Percentiles rank a stretch among this genome's conserved stretches.
Evolutionary conservation across 2,329 filamentous ascomycete species (phyloP).

Genomic region (Botrytis byssoidea): DNA sequence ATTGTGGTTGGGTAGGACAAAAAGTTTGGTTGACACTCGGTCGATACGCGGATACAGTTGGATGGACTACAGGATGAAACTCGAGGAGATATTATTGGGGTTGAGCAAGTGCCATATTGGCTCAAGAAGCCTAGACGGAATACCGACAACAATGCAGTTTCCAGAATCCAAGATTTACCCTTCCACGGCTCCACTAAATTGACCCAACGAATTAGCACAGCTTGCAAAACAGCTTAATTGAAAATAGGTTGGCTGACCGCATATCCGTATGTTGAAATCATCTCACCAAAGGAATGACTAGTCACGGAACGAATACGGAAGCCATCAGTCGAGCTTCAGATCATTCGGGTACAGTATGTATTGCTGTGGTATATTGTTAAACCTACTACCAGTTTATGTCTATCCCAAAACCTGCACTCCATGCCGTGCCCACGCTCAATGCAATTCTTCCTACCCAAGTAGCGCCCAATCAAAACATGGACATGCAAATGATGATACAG

Average conservation of each 20-base stretch:
- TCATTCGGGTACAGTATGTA: background rate
- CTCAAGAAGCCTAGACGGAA: background rate
- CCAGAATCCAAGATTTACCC: background rate
- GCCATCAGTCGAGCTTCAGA: background rate
- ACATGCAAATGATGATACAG: background rate
- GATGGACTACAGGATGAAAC: background rate
- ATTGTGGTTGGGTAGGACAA: background rate
- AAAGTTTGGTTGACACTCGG: background rate
- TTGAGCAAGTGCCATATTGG: background rate
- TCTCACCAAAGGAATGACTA: background rate
- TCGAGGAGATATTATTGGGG: background rate
- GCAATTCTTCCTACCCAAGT: background rate
- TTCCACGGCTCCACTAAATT: background rate
- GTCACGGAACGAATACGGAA: background rate
- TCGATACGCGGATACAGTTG: background rate
- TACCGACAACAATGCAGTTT: background rate
- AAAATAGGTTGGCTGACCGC: too few relatives aligned
- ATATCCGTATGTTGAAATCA: background rate
- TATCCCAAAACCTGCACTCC: conserved; percentile 1
- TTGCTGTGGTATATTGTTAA: background rate
- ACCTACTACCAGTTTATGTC: background rate
- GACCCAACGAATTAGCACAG: background rate
- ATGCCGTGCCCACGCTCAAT: background rate
- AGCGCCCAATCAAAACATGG: background rate
- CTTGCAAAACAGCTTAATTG: background rate